Conservation (phyloP, 225 moss, liverwort and hornwort genomes). For the Antitrichia curtipendula region DNA sequence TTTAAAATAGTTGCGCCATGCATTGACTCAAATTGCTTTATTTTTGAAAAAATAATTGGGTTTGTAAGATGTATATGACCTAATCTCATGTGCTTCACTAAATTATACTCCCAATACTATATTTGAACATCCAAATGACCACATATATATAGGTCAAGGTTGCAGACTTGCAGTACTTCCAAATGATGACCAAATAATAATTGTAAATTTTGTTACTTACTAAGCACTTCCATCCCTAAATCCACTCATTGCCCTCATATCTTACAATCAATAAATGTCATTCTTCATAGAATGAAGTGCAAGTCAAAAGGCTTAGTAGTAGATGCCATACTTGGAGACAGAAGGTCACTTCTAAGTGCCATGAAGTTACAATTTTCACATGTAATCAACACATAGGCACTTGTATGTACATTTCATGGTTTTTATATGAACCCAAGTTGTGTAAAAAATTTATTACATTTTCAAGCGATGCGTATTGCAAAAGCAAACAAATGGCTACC, state of each 20-base stretch:
- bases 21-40: fast-evolving
- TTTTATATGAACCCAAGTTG: background rate
- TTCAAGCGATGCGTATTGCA: too few relatives aligned
- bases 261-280: too few relatives aligned
- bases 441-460: background rate
- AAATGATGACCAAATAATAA: too few relatives aligned
- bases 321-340: too few relatives aligned
- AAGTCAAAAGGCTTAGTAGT: too few relatives aligned
- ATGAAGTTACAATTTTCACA: background rate
- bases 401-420: too few relatives aligned
- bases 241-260: background rate
- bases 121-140: background rate
- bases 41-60: background rate
- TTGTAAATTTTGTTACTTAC: background rate
- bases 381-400: background rate
- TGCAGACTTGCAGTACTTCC: fast-evolving
- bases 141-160: background rate
- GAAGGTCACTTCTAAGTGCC: too few relatives aligned
- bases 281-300: too few relatives aligned
- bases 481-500: too few relatives aligned
- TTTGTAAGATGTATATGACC: background rate
- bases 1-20: fast-evolving
- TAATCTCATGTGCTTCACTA: fast-evolving
- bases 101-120: fast-evolving
- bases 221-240: background rate